phyloP scores from a whole-genome alignment of 2,329 filamentous ascomycete genomes.

The Reticulascus tulasneorum region DNA sequence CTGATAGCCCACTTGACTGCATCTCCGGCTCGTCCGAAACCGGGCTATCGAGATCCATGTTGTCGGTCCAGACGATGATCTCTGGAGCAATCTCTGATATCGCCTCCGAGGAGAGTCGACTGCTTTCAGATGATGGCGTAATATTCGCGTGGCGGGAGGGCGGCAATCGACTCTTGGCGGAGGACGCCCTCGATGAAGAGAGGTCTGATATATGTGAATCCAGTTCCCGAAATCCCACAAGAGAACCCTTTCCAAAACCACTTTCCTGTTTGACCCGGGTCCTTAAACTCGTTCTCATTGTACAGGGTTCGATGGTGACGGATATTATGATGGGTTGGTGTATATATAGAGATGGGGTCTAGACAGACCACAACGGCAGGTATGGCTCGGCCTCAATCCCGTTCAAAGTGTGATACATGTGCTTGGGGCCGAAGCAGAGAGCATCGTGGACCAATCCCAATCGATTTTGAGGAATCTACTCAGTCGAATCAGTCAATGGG shows the following conservation, averaged over 20 bases:
- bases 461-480: too few relatives aligned
- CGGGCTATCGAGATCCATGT: constrained; percentile 28
- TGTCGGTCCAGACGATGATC: constrained; percentile 42
- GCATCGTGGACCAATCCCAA: not conserved
- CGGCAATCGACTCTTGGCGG: constrained; percentile 24
- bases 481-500: too few relatives aligned
- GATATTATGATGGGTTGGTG: constrained; percentile 6
- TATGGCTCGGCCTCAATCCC: constrained; percentile 10
- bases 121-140: constrained; percentile 11
- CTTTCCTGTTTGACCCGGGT: constrained; percentile 14
- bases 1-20: too few relatives aligned
- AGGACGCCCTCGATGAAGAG: constrained; percentile 13
- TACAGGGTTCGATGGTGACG: constrained; percentile 7
- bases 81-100: constrained; percentile 34
- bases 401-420: constrained; percentile 2
- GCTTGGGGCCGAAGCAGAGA: not conserved
- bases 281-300: constrained; percentile 14
- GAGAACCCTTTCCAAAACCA: constrained; percentile 18
- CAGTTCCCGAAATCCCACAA: constrained; percentile 16
- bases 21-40: constrained; percentile 11
- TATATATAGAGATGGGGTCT: constrained; percentile 7
- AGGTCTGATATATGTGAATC: constrained; percentile 22
- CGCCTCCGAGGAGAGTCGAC: constrained; percentile 27
- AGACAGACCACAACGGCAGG: constrained; percentile 9
- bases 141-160: constrained; percentile 21